phyloP scores from a whole-genome alignment of 768 basidiomycete genomes.

The Suillus alpinus region DNA sequence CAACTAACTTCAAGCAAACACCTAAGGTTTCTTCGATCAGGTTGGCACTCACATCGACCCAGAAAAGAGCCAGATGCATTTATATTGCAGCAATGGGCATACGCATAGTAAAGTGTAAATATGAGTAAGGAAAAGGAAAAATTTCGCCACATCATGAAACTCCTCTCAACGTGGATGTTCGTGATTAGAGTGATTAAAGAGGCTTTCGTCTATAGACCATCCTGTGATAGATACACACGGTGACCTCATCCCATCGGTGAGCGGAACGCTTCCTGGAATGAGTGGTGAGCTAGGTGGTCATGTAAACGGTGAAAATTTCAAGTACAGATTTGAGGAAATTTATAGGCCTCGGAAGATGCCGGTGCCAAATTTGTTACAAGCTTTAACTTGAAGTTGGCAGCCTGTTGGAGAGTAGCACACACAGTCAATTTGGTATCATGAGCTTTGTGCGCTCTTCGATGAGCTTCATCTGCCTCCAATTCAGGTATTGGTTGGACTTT shows the following conservation, averaged over 20 bases:
- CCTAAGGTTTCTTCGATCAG: not conserved
- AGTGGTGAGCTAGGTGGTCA: slow-evolving; percentile 43
- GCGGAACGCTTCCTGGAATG: slow-evolving; percentile 60
- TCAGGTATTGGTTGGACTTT: slow-evolving; percentile 22
- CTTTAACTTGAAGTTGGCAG: not conserved
- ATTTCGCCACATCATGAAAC: slow-evolving; percentile 84
- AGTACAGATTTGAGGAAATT: not conserved
- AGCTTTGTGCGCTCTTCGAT: slow-evolving; percentile 1
- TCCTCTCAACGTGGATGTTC: slow-evolving; percentile 65
- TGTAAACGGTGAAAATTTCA: slow-evolving; percentile 32
- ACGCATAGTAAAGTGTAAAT: not conserved
- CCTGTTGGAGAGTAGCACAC: not conserved
- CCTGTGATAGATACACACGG: slow-evolving; percentile 34
- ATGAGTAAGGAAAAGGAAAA: not conserved
- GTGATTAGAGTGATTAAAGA: slow-evolving; percentile 85
- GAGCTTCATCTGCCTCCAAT: slow-evolving; percentile 2
- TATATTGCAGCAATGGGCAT: not conserved
- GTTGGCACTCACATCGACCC: not conserved
- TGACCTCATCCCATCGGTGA: slow-evolving; percentile 45
- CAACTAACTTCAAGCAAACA: not conserved
- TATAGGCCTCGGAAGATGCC: slow-evolving; percentile 3
- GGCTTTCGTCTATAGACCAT: slow-evolving; percentile 59
- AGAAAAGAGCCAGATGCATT: not conserved
- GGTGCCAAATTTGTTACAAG: not conserved
- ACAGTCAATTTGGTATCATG: not conserved